Conservation (phyloP, 371 early-diverging fungal species). For the Cokeromyces recurvatus region DNA sequence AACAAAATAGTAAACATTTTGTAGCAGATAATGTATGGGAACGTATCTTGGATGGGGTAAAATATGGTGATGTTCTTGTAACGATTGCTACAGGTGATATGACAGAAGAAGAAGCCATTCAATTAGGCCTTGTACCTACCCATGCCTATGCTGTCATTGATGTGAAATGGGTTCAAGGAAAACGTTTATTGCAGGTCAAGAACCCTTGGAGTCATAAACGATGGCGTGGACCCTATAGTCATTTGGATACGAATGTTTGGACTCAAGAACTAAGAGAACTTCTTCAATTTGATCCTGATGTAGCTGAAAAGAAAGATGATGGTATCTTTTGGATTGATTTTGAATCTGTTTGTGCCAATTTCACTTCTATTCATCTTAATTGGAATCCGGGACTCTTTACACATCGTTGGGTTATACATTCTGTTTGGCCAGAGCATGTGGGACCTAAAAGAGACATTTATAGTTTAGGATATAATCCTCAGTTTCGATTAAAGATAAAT, state of each 20-base stretch:
- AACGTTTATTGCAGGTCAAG: constrained; percentile 60
- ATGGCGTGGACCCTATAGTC: constrained; percentile 83
- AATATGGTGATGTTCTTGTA: constrained; percentile 60
- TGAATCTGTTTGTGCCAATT: constrained; percentile 70
- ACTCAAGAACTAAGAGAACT: constrained; percentile 58
- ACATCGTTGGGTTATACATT: constrained; percentile 60
- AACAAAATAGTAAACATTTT: constrained; percentile 48
- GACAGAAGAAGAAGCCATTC: constrained; percentile 61
- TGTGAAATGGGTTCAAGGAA: constrained; percentile 26
- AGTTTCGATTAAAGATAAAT: constrained; percentile 59
- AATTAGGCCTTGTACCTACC: constrained; percentile 75
- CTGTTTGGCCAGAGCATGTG: constrained; percentile 54
- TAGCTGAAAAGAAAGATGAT: constrained; percentile 62
- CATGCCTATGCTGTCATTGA: constrained; percentile 89
- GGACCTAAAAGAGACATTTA: constrained; percentile 66
- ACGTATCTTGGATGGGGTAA: constrained; percentile 63
- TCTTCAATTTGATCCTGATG: constrained; percentile 67
- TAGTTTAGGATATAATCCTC: constrained; percentile 73
- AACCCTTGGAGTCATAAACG: constrained; percentile 91
- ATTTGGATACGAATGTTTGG: constrained; percentile 68
- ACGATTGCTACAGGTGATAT: constrained; percentile 73
- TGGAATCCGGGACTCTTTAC: constrained; percentile 80
- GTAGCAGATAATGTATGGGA: constrained; percentile 70
- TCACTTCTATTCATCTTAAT: constrained; percentile 84
- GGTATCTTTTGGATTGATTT: constrained; percentile 89